Conservation (phyloP, 2,329 filamentous ascomycete species). For the Colletotrichum sp. region DNA sequence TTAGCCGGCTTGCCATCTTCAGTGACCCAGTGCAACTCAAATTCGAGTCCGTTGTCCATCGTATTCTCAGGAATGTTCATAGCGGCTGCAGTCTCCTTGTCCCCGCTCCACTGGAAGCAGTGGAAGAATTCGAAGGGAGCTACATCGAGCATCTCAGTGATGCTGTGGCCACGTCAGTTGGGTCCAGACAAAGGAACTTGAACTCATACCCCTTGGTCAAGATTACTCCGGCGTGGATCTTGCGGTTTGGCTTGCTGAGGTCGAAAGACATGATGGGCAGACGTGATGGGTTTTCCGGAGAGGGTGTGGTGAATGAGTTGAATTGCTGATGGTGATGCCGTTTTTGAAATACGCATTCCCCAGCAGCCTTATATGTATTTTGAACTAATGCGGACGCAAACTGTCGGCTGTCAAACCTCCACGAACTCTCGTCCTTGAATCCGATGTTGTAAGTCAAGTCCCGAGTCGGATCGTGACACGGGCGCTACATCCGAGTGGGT, state of each 20-base stretch:
- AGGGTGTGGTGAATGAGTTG: not conserved
- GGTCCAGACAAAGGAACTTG: not conserved
- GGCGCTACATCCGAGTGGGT: not conserved
- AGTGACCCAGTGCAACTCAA: slow-evolving; percentile 40
- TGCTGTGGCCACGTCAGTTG: slow-evolving; percentile 19
- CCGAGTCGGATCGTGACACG: not conserved
- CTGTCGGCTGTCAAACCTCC: too few species aligned
- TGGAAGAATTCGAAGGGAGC: slow-evolving; percentile 36
- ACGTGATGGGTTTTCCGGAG: not conserved
- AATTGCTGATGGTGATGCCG: not conserved
- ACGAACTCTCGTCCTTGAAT: not conserved
- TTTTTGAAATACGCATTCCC: not conserved
- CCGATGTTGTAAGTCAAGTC: not conserved
- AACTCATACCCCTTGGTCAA: slow-evolving; percentile 28
- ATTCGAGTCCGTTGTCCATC: slow-evolving; percentile 26
- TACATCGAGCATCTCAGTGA: slow-evolving; percentile 38
- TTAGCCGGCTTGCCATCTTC: slow-evolving; percentile 25
- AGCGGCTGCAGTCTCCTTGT: slow-evolving; percentile 13
- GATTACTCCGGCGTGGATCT: slow-evolving; percentile 33
- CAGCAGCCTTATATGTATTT: not conserved
- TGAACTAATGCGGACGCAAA: not conserved
- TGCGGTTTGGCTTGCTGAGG: slow-evolving; percentile 27
- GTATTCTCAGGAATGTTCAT: not conserved
- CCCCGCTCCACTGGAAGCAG: slow-evolving; percentile 23
- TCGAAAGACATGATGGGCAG: slow-evolving; percentile 15